These are phyloP conservation scores for Botryotinia narcissicola DNA, from an alignment of 2,329 filamentous ascomycete species.

Conservation along the genomic window DNA sequence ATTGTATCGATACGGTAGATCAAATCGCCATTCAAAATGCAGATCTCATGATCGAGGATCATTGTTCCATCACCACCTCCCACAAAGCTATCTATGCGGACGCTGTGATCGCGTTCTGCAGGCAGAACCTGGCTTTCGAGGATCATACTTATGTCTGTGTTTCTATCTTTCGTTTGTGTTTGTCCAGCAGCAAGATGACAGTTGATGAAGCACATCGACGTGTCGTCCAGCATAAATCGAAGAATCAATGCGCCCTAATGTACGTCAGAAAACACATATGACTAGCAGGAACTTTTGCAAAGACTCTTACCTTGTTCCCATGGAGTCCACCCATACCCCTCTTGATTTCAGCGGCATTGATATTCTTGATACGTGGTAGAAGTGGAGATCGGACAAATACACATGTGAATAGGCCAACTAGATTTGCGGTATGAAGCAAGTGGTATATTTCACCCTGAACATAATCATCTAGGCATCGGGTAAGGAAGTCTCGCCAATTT, in stretches of 20 bases:
- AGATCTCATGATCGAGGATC: conserved; percentile 97
- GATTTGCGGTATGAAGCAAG: conserved; percentile 80
- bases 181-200: conserved; percentile 96
- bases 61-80: conserved; percentile 93
- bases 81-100: conserved; percentile 74
- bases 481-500: conserved; percentile 90
- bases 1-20: conserved; percentile 99
- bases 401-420: conserved; percentile 94
- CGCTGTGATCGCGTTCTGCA: conserved; percentile 62
- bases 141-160: conserved; percentile 89
- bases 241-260: conserved; percentile 75
- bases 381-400: conserved; percentile 86
- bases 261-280: conserved; percentile 21
- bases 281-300: not conserved
- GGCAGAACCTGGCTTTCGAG: conserved; percentile 78
- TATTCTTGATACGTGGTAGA: conserved; percentile 70
- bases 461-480: conserved; percentile 76
- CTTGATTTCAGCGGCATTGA: conserved; percentile 83
- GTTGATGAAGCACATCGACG: conserved; percentile 92
- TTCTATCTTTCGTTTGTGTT: conserved; percentile 82
- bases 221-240: conserved; percentile 92
- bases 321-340: conserved; percentile 93
- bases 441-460: conserved; percentile 81
- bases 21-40: conserved; percentile 89
- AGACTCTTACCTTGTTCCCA: conserved; percentile 71